These are phyloP conservation scores for Amanita muscaria DNA, from an alignment of 768 basidiomycete species.

Conservation along the genomic window DNA sequence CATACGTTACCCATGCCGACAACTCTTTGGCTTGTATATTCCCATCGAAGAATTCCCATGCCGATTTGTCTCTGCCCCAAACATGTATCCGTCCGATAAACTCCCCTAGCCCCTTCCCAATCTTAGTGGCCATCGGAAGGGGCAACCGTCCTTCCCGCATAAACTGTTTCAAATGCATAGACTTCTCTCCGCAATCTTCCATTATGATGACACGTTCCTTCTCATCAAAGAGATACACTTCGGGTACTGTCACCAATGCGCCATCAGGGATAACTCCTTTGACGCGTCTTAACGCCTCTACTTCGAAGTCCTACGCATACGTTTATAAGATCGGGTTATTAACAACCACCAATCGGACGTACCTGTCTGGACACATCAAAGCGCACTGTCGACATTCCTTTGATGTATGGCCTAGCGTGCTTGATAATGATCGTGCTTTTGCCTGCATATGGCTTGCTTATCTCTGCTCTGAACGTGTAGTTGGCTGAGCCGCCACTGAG, in stretches of 20 bases:
- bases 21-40: slow-evolving; percentile 33
- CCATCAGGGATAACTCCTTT: slow-evolving; percentile 25
- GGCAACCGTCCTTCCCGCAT: slow-evolving; percentile 25
- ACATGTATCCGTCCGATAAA: slow-evolving; percentile 48
- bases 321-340: not conserved
- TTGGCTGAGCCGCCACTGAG: slow-evolving; percentile 49
- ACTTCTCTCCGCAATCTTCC: slow-evolving; percentile 44
- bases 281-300: slow-evolving; percentile 40
- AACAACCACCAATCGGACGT: slow-evolving; percentile 6
- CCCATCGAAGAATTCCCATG: slow-evolving; percentile 26
- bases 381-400: slow-evolving; percentile 17
- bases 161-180: slow-evolving; percentile 33
- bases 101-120: slow-evolving; percentile 44
- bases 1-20: slow-evolving; percentile 35
- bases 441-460: slow-evolving; percentile 32
- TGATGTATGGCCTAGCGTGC: slow-evolving; percentile 40
- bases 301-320: slow-evolving; percentile 28
- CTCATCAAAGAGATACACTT: slow-evolving; percentile 41
- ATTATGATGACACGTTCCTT: slow-evolving; percentile 46
- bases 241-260: slow-evolving; percentile 39
- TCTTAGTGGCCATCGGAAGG: slow-evolving; percentile 25
- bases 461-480: slow-evolving; percentile 47
- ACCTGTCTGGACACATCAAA: slow-evolving; percentile 46
- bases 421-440: slow-evolving; percentile 46
- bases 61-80: slow-evolving; percentile 30